Percentiles rank a stretch among this genome's conserved stretches.
Evolutionary conservation across 768 basidiomycete species (phyloP).

Genomic region (Mycena chlorophos): DNA sequence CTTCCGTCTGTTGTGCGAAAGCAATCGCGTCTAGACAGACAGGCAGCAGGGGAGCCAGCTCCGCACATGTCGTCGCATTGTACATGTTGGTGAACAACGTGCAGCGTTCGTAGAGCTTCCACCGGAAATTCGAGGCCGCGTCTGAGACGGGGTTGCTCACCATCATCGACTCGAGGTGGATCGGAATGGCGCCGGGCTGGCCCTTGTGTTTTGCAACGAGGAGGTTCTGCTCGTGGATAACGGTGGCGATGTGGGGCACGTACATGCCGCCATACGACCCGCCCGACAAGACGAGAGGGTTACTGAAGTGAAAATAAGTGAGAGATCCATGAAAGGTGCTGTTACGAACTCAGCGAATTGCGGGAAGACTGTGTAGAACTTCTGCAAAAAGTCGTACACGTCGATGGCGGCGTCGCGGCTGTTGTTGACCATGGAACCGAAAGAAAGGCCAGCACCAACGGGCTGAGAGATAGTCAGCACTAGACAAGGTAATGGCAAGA

Average conservation of each 20-base stretch:
- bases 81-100: slow-evolving; percentile 28
- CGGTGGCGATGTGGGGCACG: slow-evolving; percentile 36
- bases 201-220: slow-evolving; percentile 23
- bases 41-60: slow-evolving; percentile 26
- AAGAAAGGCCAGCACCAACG: slow-evolving; percentile 36
- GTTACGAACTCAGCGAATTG: background rate
- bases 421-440: slow-evolving; percentile 34
- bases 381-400: slow-evolving; percentile 38
- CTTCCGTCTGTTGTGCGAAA: slow-evolving; percentile 17
- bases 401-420: slow-evolving; percentile 33
- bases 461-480: slow-evolving; percentile 24
- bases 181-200: slow-evolving; percentile 22
- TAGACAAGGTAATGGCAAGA: background rate
- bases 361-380: slow-evolving; percentile 25
- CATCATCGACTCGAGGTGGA: slow-evolving; percentile 36
- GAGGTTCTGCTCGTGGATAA: slow-evolving; percentile 35
- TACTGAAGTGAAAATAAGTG: slow-evolving; percentile 9
- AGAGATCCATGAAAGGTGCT: background rate
- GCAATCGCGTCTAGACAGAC: slow-evolving; percentile 28
- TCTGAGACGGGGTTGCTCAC: slow-evolving; percentile 33
- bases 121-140: slow-evolving; percentile 27
- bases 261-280: slow-evolving; percentile 40
- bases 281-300: slow-evolving; percentile 28
- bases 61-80: slow-evolving; percentile 31
- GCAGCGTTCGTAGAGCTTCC: slow-evolving; percentile 33